These are phyloP conservation scores for Pleoardoris graminearum DNA, from an alignment of 2,329 filamentous ascomycete genomes.

Conservation along the genomic window DNA sequence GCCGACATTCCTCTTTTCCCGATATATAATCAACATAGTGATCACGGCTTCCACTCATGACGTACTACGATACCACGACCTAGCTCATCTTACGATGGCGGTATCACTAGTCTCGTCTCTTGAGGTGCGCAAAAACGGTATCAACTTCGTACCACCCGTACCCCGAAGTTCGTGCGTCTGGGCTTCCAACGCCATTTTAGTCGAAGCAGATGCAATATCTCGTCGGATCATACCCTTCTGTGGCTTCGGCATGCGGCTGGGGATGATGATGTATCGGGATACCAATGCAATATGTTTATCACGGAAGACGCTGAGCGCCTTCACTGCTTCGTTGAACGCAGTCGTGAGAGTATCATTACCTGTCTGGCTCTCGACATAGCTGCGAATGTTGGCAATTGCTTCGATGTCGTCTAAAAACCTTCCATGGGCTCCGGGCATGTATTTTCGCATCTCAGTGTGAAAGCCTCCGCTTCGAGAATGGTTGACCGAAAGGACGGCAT, in stretches of 20 bases:
- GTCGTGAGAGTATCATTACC: slow-evolving; percentile 41
- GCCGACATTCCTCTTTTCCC: slow-evolving; percentile 40
- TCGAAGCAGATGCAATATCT: slow-evolving; percentile 53
- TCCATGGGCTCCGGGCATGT: slow-evolving; percentile 59
- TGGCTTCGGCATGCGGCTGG: slow-evolving; percentile 36
- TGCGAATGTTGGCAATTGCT: slow-evolving; percentile 51
- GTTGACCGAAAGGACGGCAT: slow-evolving; percentile 56
- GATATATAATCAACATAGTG: slow-evolving; percentile 32
- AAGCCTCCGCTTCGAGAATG: slow-evolving; percentile 48
- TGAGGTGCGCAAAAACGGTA: slow-evolving; percentile 58
- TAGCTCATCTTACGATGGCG: slow-evolving; percentile 21
- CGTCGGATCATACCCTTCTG: slow-evolving; percentile 29
- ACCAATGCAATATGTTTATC: slow-evolving; percentile 59
- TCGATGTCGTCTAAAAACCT: slow-evolving; percentile 55
- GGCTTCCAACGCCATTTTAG: slow-evolving; percentile 38
- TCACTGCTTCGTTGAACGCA: slow-evolving; percentile 53
- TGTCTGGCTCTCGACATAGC: slow-evolving; percentile 46
- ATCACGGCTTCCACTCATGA: slow-evolving; percentile 15
- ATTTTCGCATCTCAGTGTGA: slow-evolving; percentile 55
- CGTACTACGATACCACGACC: background rate
- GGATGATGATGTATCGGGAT: slow-evolving; percentile 57
- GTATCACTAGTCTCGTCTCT: slow-evolving; percentile 55
- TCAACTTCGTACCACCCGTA: slow-evolving; percentile 57
- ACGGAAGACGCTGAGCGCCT: slow-evolving; percentile 52
- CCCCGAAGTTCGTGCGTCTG: slow-evolving; percentile 49